phyloP scores from a whole-genome alignment of 768 basidiomycete species.

The Phallus indusiatus region DNA sequence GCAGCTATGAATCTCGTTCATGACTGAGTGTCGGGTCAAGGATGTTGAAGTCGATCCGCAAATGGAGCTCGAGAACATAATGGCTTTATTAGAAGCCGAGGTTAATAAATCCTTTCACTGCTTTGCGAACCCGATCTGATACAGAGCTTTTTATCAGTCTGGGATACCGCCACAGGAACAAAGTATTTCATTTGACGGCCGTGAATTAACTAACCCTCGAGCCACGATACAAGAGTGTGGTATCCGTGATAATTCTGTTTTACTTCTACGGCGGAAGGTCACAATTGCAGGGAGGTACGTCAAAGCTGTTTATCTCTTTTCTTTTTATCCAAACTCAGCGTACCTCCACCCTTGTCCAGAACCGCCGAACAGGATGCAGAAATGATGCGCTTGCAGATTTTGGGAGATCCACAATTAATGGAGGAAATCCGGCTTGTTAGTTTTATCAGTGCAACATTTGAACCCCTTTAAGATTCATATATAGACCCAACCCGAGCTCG shows the following conservation, averaged over 20 bases:
- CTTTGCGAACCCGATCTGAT: not conserved
- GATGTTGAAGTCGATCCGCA: conserved; percentile 75
- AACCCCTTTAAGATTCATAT: not conserved
- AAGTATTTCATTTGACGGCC: conserved; percentile 55
- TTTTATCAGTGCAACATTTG: conserved; percentile 15
- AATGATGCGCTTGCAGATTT: conserved; percentile 79
- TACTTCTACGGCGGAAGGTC: conserved; percentile 58
- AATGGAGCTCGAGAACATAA: conserved; percentile 89
- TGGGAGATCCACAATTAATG: conserved; percentile 81
- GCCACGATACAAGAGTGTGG: conserved; percentile 61
- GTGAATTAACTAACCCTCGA: conserved; percentile 56
- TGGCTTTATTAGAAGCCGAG: conserved; percentile 92
- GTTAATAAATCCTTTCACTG: conserved; percentile 34
- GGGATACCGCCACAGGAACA: conserved; percentile 67
- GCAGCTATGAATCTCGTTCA: conserved; percentile 13
- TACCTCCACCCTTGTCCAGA: conserved; percentile 26
- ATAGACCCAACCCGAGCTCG: conserved; percentile 78
- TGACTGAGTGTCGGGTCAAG: conserved; percentile 20
- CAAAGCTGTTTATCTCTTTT: not conserved
- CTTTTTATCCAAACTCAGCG: not conserved
- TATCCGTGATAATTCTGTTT: conserved; percentile 53
- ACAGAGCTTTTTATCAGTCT: conserved; percentile 40
- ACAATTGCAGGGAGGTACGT: conserved; percentile 34
- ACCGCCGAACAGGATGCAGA: conserved; percentile 74
- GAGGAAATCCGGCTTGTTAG: conserved; percentile 58